A percentile compares a stretch with the other conserved stretches of the same genome.
phyloP scores from a whole-genome alignment of 2,329 filamentous ascomycete species.

The Penicillium sp. region DNA sequence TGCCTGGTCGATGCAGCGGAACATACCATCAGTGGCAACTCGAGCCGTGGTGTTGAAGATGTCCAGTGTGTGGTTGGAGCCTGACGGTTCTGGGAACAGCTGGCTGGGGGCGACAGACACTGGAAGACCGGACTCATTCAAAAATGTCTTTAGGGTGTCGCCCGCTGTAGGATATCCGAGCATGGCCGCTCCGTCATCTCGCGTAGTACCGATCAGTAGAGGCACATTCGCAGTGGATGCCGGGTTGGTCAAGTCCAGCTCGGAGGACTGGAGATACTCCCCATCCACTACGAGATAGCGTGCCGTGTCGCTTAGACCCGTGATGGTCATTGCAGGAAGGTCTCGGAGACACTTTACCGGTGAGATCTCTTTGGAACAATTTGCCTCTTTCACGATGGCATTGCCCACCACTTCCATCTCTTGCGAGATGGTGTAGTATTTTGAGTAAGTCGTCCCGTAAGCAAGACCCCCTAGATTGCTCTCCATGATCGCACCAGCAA shows the following conservation, averaged over 20 bases:
- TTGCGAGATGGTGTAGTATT: conserved; percentile 57
- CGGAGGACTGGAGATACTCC: conserved; percentile 13
- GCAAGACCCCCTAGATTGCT: conserved; percentile 56
- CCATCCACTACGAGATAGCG: conserved; percentile 23
- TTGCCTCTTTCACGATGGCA: conserved; percentile 52
- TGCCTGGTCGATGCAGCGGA: conserved; percentile 60
- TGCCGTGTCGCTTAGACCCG: conserved; percentile 7
- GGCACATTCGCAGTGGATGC: conserved; percentile 19
- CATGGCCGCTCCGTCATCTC: conserved; percentile 45
- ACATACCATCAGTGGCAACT: conserved; percentile 58
- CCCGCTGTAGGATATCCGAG: conserved; percentile 41
- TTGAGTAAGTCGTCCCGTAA: conserved; percentile 58
- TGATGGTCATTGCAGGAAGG: conserved; percentile 11
- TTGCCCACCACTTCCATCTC: conserved; percentile 50
- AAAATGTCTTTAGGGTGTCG: conserved; percentile 48
- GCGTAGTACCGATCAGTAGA: conserved; percentile 21
- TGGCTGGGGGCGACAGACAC: conserved; percentile 8
- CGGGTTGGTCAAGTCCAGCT: conserved; percentile 14
- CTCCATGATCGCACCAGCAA: conserved; percentile 23
- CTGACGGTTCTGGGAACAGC: conserved; percentile 42
- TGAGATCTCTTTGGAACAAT: conserved; percentile 50
- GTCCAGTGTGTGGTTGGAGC: conserved; percentile 53
- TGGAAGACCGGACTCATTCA: conserved; percentile 27
- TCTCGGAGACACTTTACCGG: conserved; percentile 49
- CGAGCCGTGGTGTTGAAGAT: conserved; percentile 56